These are phyloP conservation scores for Fagus crenata DNA, from an alignment of 306 rosid species.

Conservation along the genomic window DNA sequence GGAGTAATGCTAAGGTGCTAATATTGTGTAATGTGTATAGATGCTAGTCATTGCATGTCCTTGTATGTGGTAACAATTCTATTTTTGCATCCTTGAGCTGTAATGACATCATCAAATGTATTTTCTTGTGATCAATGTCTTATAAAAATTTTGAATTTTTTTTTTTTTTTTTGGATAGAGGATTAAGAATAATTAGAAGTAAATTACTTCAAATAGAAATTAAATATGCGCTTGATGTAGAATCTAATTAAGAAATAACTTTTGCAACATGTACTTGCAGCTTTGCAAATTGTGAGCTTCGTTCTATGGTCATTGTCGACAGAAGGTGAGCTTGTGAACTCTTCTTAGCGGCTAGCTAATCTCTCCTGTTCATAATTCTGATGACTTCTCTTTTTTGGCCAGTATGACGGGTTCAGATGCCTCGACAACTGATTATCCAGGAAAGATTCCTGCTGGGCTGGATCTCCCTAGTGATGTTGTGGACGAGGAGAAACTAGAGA, in stretches of 20 bases:
- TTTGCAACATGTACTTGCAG: conserved; percentile 45
- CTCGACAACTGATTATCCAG: conserved; percentile 62
- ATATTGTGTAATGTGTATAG: too few relatives aligned
- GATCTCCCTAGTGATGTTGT: conserved; percentile 56
- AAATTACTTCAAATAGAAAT: neutral
- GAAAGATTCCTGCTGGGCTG: conserved; percentile 58
- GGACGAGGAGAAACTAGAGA: conserved; percentile 28
- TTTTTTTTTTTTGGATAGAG: neutral
- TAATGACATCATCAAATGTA: too few relatives aligned
- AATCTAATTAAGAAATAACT: conserved; percentile 9
- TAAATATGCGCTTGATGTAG: neutral
- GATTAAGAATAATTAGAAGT: neutral
- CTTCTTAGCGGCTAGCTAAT: neutral
- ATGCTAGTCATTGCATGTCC: too few relatives aligned
- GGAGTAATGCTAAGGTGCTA: too few relatives aligned
- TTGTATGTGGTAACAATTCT: too few relatives aligned
- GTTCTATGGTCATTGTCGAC: conserved; percentile 63
- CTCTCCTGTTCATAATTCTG: conserved; percentile 19
- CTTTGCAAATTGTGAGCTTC: conserved; percentile 73
- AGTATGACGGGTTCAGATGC: conserved; percentile 55
- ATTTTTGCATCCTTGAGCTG: too few relatives aligned
- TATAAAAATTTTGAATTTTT: too few relatives aligned
- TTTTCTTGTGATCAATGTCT: too few relatives aligned
- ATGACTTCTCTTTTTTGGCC: conserved; percentile 28
- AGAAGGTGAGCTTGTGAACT: conserved; percentile 45